These are phyloP conservation scores for Eucalyptus cladocalyx DNA, from an alignment of 345 rosid species.

Conservation along the genomic window DNA sequence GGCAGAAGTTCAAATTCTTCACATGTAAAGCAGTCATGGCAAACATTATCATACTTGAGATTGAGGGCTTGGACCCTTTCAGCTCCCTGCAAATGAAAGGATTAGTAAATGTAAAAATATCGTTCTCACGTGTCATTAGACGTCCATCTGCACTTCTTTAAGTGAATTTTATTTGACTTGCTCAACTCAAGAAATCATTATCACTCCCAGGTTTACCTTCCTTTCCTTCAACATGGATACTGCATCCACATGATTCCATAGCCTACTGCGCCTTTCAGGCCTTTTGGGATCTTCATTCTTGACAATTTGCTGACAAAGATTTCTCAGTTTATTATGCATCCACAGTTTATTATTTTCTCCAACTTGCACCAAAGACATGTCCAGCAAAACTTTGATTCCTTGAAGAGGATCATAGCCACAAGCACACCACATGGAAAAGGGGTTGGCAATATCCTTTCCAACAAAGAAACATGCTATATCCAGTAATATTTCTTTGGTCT, in stretches of 20 bases:
- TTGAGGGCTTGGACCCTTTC: accelerated
- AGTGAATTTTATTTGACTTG: neutral
- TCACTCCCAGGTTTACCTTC: accelerated
- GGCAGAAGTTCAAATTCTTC: neutral
- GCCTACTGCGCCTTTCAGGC: neutral
- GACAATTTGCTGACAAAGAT: neutral
- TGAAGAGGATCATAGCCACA: neutral
- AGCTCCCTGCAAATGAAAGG: too few species aligned
- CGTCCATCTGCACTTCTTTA: neutral
- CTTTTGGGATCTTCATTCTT: neutral
- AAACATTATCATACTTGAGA: accelerated
- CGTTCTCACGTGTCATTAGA: neutral
- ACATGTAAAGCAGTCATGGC: neutral
- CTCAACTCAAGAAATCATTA: too few species aligned
- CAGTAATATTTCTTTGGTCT: too few species aligned
- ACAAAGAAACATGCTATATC: too few species aligned
- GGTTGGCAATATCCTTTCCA: neutral
- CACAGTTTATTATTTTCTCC: neutral
- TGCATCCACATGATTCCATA: neutral
- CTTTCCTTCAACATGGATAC: neutral
- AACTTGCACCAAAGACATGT: neutral
- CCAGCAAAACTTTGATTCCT: neutral
- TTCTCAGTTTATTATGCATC: neutral
- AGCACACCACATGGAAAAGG: neutral
- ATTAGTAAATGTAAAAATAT: accelerated